Base-by-base conservation (phyloP, 148 eudicot genomes). In the Silene latifolia region DNA sequence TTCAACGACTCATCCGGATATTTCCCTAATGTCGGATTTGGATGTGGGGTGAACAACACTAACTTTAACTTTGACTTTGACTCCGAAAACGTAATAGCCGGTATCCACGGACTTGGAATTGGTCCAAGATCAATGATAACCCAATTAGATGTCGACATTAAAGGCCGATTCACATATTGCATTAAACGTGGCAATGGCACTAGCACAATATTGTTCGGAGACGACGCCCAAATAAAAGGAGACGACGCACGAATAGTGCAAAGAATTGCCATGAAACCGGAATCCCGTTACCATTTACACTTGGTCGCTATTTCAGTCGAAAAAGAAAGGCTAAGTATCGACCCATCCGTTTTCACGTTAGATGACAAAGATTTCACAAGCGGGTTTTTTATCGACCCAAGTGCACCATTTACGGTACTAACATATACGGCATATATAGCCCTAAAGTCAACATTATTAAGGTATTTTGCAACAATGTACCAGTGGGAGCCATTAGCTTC, bases 81-180 rank as follows among this genome's bases (percentile, higher is more conserved):
- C 15, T 15, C 68, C 0, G 7, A 7, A 6, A 64, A 64, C 3
- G 18, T 29, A 17, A 64, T 64, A 29, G 46, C 68, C 68, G 68
- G 68, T 5, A 44, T 64, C 46, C 39, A 13, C 47, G 68, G 68
- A 2, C 68, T 64, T 29, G 68, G 46, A 29, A 64, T 32, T n/a
- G 68, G 68, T 10, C 68, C 46, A 29, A 64, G 44, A 29, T 64
- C 68, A 29, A 15, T 64, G 19, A 29, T 64, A 15, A 15, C 46
- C 44, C 79, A 68, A 59, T 72, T 76, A 17, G 59, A 44, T 8
- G 4, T 21, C 2, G 42, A 69, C 10, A 76, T 69, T 0, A 56
- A 76, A 44, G 73, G 73, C 19, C 56, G 56, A 4, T 76, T 76
- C 25, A 42, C 58, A 0, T 76, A 76, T 14, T 76, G 79, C 46